These are phyloP conservation scores for Esteya vermicola DNA, from an alignment of 2,329 filamentous ascomycete genomes.

Conservation along the genomic window DNA sequence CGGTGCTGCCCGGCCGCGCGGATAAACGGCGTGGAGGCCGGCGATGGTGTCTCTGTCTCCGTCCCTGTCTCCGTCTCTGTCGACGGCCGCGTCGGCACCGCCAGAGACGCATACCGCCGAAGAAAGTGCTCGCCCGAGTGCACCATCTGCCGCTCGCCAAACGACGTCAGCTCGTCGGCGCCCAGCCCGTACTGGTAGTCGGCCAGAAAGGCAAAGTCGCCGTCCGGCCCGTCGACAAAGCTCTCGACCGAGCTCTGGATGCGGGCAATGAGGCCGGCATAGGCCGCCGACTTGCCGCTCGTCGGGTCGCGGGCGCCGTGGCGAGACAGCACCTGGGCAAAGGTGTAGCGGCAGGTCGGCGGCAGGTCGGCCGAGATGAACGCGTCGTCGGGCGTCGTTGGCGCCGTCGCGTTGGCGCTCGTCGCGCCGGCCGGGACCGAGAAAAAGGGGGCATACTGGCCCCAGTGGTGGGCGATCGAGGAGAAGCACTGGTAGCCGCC, in stretches of 20 bases:
- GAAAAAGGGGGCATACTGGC: constrained; percentile 80
- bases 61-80: not conserved
- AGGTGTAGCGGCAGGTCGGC: constrained; percentile 56
- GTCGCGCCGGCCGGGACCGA: constrained; percentile 57
- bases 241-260: constrained; percentile 39
- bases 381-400: not conserved
- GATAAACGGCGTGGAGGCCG: constrained; percentile 31
- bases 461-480: constrained; percentile 56
- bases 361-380: constrained; percentile 34
- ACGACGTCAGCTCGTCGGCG: constrained; percentile 37
- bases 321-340: constrained; percentile 68
- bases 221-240: constrained; percentile 38
- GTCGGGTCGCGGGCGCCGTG: constrained; percentile 81
- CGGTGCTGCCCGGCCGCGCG: constrained; percentile 26
- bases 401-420: constrained; percentile 15
- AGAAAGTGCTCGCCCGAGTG: constrained; percentile 68
- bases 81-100: constrained; percentile 21
- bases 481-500: constrained; percentile 49
- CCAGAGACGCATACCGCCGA: constrained; percentile 52
- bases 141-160: constrained; percentile 56
- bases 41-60: not conserved
- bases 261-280: constrained; percentile 47
- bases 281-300: constrained; percentile 45
- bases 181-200: constrained; percentile 55
- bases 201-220: constrained; percentile 54